Evolutionary conservation across 1,284 basidiomycete genomes (phyloP).

Genomic region (Boletellus sp.): DNA sequence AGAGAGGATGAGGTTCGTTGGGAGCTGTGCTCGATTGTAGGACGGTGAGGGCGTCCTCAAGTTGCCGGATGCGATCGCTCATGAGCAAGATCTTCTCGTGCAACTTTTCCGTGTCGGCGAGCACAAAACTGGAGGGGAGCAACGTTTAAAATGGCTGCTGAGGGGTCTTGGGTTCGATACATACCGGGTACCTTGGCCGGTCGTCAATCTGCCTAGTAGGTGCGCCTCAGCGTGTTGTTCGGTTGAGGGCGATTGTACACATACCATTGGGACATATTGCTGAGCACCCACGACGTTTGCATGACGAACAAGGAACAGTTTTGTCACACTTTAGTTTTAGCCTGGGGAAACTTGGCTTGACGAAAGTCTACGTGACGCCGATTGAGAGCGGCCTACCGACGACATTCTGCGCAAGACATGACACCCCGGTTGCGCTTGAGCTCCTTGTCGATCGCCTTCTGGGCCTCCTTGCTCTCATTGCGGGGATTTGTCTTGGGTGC

Average conservation of each 20-base stretch:
- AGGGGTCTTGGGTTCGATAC: background rate
- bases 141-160: background rate
- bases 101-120: slow-evolving; percentile 74
- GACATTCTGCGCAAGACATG: slow-evolving; percentile 70
- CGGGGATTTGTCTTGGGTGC: slow-evolving; percentile 27
- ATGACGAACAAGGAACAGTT: slow-evolving; percentile 70
- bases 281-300: slow-evolving; percentile 68
- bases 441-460: slow-evolving; percentile 42
- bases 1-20: slow-evolving; percentile 57
- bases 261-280: slow-evolving; percentile 72
- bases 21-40: slow-evolving; percentile 47
- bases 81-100: slow-evolving; percentile 70
- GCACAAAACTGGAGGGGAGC: slow-evolving; percentile 52
- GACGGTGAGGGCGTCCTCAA: slow-evolving; percentile 70
- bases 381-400: slow-evolving; percentile 44
- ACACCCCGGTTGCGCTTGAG: slow-evolving; percentile 66
- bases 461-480: slow-evolving; percentile 29
- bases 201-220: slow-evolving; percentile 47
- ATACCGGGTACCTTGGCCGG: slow-evolving; percentile 72
- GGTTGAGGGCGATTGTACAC: slow-evolving; percentile 6
- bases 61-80: slow-evolving; percentile 70
- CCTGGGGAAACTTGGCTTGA: slow-evolving; percentile 33
- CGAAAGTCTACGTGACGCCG: background rate
- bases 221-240: background rate
- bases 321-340: slow-evolving; percentile 77